phyloP scores from a whole-genome alignment of 768 basidiomycete genomes.

The Royoungia palumana region DNA sequence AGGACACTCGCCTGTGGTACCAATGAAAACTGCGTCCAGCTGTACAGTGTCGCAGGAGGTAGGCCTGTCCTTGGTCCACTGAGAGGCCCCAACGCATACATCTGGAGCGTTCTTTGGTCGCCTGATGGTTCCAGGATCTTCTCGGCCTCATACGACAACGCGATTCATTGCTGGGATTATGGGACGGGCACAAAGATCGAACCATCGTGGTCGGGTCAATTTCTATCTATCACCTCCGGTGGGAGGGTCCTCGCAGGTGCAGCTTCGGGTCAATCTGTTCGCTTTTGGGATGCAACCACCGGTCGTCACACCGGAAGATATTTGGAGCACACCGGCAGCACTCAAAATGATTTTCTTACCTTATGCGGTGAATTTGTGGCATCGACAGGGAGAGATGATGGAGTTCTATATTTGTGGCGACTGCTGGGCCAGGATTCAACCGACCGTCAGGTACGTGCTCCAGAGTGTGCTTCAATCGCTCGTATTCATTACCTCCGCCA shows the following conservation, averaged over 20 bases:
- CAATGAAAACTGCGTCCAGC: not conserved
- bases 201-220: not conserved
- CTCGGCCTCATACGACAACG: not conserved
- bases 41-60: not conserved
- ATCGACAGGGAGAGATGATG: not conserved
- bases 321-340: not conserved
- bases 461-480: too few species aligned
- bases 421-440: not conserved
- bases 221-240: not conserved
- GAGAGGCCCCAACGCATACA: not conserved
- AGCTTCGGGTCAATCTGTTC: not conserved
- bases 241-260: slow-evolving; percentile 1
- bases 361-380: slow-evolving; percentile 5
- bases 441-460: too few species aligned
- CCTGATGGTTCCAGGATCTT: slow-evolving; percentile 2
- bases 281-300: not conserved
- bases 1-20: not conserved
- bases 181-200: not conserved
- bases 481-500: too few species aligned
- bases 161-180: not conserved
- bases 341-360: not conserved
- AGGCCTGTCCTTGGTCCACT: not conserved
- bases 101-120: slow-evolving; percentile 2
- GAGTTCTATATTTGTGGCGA: slow-evolving; percentile 1
- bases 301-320: not conserved